A percentile compares a stretch with the other conserved stretches of the same genome.
Conservation (phyloP, 495 filamentous ascomycete genomes). For the Podospora australis region DNA sequence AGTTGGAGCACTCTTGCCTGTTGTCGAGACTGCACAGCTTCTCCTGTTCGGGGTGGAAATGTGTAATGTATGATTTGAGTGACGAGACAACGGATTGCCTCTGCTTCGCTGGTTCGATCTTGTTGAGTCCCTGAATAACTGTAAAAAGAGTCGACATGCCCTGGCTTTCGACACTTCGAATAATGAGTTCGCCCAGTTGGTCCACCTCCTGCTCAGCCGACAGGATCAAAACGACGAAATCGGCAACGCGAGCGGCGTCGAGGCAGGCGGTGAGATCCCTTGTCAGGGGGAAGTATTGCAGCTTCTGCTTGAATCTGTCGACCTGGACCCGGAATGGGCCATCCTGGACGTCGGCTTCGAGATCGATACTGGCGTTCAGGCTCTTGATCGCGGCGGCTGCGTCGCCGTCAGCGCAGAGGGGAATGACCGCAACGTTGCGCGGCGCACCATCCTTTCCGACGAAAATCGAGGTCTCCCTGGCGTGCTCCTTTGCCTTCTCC, state of each 20-base stretch:
- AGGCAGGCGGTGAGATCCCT: conserved; percentile 66
- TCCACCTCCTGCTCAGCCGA: conserved; percentile 79
- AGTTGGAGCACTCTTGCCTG: conserved; percentile 79
- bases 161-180: conserved; percentile 84
- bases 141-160: conserved; percentile 82
- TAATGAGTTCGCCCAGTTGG: conserved; percentile 67
- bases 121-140: conserved; percentile 71
- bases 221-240: conserved; percentile 80
- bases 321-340: conserved; percentile 57
- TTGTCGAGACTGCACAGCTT: conserved; percentile 83
- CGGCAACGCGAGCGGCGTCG: conserved; percentile 81
- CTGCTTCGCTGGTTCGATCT: conserved; percentile 69
- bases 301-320: conserved; percentile 86
- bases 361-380: conserved; percentile 73
- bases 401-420: conserved; percentile 68
- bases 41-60: conserved; percentile 85
- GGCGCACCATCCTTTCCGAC: conserved; percentile 78
- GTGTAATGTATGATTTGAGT: conserved; percentile 81
- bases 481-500: conserved; percentile 72
- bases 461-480: conserved; percentile 71
- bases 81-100: conserved; percentile 67
- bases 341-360: conserved; percentile 60
- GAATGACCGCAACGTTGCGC: conserved; percentile 84
- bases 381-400: conserved; percentile 56
- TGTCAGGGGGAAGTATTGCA: conserved; percentile 71